Percentiles rank a stretch among this genome's conserved stretches.
Evolutionary conservation across 208 protist species (phyloP).

Genomic region (Acanthamoeba royreba): DNA sequence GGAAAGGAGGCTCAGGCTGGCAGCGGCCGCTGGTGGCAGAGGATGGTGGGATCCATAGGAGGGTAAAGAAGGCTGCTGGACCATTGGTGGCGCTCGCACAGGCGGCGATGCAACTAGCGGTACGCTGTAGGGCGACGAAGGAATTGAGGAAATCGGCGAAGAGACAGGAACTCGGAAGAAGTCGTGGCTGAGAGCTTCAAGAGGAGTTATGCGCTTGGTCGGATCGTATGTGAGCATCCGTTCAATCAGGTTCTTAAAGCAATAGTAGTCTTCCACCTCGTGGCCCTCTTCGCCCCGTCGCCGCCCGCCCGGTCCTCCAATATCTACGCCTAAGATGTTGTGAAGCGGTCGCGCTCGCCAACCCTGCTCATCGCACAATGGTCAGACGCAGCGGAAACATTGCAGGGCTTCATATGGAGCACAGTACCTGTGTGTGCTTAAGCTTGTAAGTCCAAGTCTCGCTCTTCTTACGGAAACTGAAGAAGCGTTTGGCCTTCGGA

Average conservation of each 20-base stretch:
- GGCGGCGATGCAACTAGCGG: neutral
- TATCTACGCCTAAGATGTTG: conserved; percentile 66
- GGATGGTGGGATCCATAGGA: neutral
- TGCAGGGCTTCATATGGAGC: neutral
- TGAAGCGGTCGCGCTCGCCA: neutral
- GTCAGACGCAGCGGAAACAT: neutral
- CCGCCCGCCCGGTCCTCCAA: conserved; percentile 53
- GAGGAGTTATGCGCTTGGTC: conserved; percentile 70
- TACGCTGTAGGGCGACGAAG: neutral
- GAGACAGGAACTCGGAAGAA: conserved; percentile 69
- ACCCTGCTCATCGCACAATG: neutral
- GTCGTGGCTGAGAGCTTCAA: conserved; percentile 71
- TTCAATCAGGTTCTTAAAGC: conserved; percentile 61
- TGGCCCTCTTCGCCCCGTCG: conserved; percentile 55
- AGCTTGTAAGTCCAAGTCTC: conserved; percentile 44
- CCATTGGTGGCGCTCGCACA: neutral
- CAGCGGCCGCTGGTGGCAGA: neutral
- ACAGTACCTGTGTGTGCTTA: conserved; percentile 47
- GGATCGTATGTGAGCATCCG: conserved; percentile 79
- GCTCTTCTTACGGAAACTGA: neutral
- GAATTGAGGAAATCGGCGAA: neutral
- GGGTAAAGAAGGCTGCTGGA: neutral
- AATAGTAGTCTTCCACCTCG: conserved; percentile 47
- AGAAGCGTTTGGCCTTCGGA: conserved; percentile 69
- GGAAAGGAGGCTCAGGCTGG: neutral